Conservation (phyloP, 2,329 filamentous ascomycete genomes). For the Fusarium papillatum region DNA sequence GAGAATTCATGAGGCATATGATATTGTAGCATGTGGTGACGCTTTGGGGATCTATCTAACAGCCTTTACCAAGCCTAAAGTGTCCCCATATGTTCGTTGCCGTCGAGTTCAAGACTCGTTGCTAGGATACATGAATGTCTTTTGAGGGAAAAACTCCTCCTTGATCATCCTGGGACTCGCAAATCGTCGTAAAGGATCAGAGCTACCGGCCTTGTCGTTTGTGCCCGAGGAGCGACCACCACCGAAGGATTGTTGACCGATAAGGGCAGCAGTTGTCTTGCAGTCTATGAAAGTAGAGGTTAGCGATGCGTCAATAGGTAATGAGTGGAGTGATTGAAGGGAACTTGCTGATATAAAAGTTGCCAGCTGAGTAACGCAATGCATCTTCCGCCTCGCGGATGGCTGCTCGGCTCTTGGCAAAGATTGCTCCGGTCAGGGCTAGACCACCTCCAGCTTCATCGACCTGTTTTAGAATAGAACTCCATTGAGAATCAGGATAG, state of each 20-base stretch:
- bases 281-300: neutral
- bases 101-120: neutral
- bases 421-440: conserved; percentile 75
- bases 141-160: conserved; percentile 70
- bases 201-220: conserved; percentile 75
- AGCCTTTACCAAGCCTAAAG: too few species aligned
- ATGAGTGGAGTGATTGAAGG: neutral
- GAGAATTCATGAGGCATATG: too few species aligned
- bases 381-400: conserved; percentile 74
- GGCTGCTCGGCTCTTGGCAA: conserved; percentile 72
- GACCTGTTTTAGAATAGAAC: neutral
- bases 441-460: neutral
- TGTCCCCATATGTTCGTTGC: neutral
- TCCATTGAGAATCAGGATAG: neutral
- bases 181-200: conserved; percentile 68
- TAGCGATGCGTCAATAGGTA: neutral
- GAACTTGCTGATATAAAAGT: conserved; percentile 72
- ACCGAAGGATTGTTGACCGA: conserved; percentile 75
- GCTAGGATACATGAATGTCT: neutral
- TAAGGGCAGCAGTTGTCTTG: neutral
- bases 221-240: conserved; percentile 73
- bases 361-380: conserved; percentile 76
- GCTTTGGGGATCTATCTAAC: too few species aligned
- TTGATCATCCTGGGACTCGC: conserved; percentile 72
- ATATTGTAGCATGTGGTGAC: too few species aligned